phyloP scores from a whole-genome alignment of 1,139 yeast species.

The Saccharomyces hybrid region DNA sequence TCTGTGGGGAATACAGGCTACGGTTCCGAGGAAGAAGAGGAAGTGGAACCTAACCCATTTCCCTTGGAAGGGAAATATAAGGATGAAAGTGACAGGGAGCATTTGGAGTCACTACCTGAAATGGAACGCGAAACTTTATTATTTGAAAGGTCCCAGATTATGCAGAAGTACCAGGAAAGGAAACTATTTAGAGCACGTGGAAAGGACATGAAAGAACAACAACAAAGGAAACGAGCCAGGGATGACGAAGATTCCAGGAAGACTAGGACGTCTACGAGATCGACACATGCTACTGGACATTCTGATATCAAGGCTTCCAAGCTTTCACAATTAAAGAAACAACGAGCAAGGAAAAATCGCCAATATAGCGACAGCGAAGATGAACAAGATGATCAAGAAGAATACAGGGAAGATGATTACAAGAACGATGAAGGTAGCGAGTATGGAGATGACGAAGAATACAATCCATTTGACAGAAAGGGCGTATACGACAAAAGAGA shows the following conservation, averaged over 20 bases:
- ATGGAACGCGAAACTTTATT: constrained; percentile 83
- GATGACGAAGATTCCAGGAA: constrained; percentile 32
- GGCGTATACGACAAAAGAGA: constrained; percentile 30
- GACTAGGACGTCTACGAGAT: constrained; percentile 29
- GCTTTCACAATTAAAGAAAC: constrained; percentile 76
- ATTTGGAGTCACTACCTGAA: constrained; percentile 73
- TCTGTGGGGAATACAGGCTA: constrained; percentile 14
- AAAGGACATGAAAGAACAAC: constrained; percentile 44
- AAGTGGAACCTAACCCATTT: constrained; percentile 51
- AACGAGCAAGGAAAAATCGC: constrained; percentile 58
- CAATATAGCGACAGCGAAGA: constrained; percentile 35
- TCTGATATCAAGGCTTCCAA: constrained; percentile 45
- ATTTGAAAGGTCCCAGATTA: constrained; percentile 86
- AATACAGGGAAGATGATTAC: constrained; percentile 31
- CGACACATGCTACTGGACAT: constrained; percentile 29
- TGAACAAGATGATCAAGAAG: constrained; percentile 30
- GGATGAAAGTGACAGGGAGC: constrained; percentile 67
- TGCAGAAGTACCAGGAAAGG: constrained; percentile 80
- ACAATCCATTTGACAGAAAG: constrained; percentile 30
- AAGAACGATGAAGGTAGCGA: constrained; percentile 21
- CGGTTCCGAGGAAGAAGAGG: constrained; percentile 19
- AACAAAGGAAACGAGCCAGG: constrained; percentile 25
- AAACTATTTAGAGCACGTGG: constrained; percentile 76
- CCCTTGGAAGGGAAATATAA: constrained; percentile 90
- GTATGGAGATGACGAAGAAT: constrained; percentile 36